These are phyloP conservation scores for Skeletonema costatum DNA, from an alignment of 108 stramenopile genomes.

Conservation along the genomic window DNA sequence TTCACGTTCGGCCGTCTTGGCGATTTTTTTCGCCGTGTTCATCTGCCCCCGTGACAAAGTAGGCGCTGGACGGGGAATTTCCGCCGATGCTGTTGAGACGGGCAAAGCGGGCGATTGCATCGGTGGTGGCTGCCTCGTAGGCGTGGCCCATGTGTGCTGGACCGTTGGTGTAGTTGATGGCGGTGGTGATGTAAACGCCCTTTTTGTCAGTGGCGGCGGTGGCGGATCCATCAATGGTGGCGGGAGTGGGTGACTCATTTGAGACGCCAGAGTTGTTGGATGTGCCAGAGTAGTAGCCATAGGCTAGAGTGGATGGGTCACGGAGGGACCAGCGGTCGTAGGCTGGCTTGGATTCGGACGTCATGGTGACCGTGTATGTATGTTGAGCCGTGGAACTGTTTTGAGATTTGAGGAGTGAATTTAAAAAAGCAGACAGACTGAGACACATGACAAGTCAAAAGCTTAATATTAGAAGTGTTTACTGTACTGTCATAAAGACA, in stretches of 20 bases:
- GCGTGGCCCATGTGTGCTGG: slow-evolving; percentile 99
- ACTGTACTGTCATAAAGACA: background rate
- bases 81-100: slow-evolving; percentile 54
- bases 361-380: background rate
- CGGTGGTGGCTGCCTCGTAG: slow-evolving; percentile 93
- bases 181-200: slow-evolving; percentile 96
- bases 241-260: background rate
- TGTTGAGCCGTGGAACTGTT: background rate
- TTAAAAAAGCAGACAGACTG: background rate
- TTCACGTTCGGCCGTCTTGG: slow-evolving; percentile 86
- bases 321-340: slow-evolving; percentile 83
- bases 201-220: background rate
- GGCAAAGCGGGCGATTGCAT: slow-evolving; percentile 91
- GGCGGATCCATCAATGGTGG: background rate
- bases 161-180: slow-evolving; percentile 99
- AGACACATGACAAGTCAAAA: background rate
- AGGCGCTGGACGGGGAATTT: slow-evolving; percentile 47
- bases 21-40: slow-evolving; percentile 99
- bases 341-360: slow-evolving; percentile 12
- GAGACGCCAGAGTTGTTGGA: slow-evolving; percentile 9
- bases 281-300: slow-evolving; percentile 57
- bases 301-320: slow-evolving; percentile 69
- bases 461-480: background rate
- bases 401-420: background rate
- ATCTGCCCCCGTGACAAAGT: slow-evolving; percentile 97